Evolutionary conservation across 2,329 filamentous ascomycete species (phyloP).

Genomic region (Moelleriella libera): DNA sequence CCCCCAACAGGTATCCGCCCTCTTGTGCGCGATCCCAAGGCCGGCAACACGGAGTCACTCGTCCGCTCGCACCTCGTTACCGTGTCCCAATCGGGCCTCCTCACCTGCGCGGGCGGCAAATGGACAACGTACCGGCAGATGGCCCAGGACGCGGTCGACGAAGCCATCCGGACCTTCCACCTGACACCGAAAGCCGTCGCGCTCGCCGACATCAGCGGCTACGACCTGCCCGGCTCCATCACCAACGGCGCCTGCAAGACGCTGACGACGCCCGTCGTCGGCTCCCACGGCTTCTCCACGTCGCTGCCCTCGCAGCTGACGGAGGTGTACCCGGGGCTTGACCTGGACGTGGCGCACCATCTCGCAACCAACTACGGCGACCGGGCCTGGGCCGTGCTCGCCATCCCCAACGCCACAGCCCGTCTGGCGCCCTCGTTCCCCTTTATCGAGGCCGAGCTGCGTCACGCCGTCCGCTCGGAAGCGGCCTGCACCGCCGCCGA

Average conservation of each 20-base stretch:
- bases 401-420: conserved; percentile 19
- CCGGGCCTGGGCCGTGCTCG: conserved; percentile 58
- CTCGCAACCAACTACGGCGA: conserved; percentile 28
- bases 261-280: conserved; percentile 56
- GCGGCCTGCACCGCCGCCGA: conserved; percentile 61
- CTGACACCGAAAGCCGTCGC: conserved; percentile 37
- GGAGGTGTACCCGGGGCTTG: conserved; percentile 20
- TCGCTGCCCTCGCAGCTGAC: conserved; percentile 18
- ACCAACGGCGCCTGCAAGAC: conserved; percentile 64
- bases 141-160: conserved; percentile 74
- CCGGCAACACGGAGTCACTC: conserved; percentile 68
- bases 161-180: conserved; percentile 54
- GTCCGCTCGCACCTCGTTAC: conserved; percentile 73
- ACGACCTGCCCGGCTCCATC: conserved; percentile 26
- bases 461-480: conserved; percentile 58
- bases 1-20: conserved; percentile 47
- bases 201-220: conserved; percentile 53
- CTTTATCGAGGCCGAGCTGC: conserved; percentile 60
- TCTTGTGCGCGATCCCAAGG: conserved; percentile 67
- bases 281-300: conserved; percentile 54
- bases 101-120: conserved; percentile 74
- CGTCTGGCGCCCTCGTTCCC: conserved; percentile 54
- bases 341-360: conserved; percentile 25
- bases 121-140: conserved; percentile 86
- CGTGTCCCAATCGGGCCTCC: conserved; percentile 57